Evolutionary conservation across 257 asterid species (phyloP).

Genomic region (Linderniella brevidens): DNA sequence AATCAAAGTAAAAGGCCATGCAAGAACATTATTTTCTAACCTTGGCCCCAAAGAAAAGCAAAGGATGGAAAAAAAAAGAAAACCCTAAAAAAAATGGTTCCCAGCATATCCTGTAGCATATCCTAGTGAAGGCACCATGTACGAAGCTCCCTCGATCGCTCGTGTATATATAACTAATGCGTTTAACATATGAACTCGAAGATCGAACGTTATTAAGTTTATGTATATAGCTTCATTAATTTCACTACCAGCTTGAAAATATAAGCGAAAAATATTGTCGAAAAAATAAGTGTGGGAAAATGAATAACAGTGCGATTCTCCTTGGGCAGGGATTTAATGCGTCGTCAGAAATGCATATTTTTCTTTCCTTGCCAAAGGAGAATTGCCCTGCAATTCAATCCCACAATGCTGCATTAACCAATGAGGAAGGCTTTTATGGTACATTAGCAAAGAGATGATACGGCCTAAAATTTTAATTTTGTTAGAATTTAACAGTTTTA

Average conservation of each 20-base stretch:
- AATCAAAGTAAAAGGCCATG: slow-evolving; percentile 11
- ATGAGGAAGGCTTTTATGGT: too few species aligned
- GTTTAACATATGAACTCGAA: slow-evolving; percentile 12
- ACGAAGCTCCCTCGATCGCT: too few species aligned
- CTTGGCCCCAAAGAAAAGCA: slow-evolving; percentile 20
- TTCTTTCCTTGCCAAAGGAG: slow-evolving; percentile 59
- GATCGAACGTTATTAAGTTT: background rate
- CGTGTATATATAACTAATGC: slow-evolving; percentile 5
- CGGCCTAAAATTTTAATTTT: too few species aligned
- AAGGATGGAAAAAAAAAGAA: slow-evolving; percentile 9
- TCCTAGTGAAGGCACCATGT: slow-evolving; percentile 34
- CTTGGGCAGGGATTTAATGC: slow-evolving; percentile 32
- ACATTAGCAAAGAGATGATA: too few species aligned
- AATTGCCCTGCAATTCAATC: slow-evolving; percentile 58
- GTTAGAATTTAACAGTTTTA: too few species aligned
- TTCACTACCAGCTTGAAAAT: background rate
- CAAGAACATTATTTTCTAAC: slow-evolving; percentile 15
- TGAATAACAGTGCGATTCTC: slow-evolving; percentile 40
- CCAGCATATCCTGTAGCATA: slow-evolving; percentile 35
- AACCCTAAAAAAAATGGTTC: slow-evolving; percentile 18
- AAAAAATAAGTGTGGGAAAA: slow-evolving; percentile 17
- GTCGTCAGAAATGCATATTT: slow-evolving; percentile 16
- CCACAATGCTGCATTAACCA: slow-evolving; percentile 19
- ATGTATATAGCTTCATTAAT: slow-evolving; percentile 7
- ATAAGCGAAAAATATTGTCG: too few species aligned